Conservation (phyloP, 2,329 filamentous ascomycete genomes). For the Aspergillus ibericus region DNA sequence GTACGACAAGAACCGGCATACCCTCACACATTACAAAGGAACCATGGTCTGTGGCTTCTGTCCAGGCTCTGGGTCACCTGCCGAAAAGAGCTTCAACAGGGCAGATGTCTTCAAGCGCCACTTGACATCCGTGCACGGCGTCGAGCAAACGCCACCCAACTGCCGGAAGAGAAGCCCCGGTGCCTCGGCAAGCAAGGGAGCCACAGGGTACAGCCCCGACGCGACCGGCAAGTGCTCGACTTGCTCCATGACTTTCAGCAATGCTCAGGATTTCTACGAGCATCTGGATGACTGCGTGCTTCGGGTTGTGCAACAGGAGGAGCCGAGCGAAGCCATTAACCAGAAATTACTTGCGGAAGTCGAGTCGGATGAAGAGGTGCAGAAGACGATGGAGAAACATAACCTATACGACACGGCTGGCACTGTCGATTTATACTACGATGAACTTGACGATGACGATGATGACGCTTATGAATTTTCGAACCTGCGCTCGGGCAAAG, state of each 20-base stretch:
- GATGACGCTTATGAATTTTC: constrained; percentile 53
- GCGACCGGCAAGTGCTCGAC: constrained; percentile 88
- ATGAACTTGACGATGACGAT: constrained; percentile 58
- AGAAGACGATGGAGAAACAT: constrained; percentile 60
- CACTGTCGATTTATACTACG: constrained; percentile 50
- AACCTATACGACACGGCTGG: constrained; percentile 52
- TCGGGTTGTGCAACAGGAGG: constrained; percentile 61
- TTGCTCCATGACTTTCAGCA: constrained; percentile 79
- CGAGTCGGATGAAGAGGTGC: constrained; percentile 58
- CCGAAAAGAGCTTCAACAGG: constrained; percentile 93
- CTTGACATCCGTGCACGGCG: constrained; percentile 83
- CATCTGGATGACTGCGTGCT: constrained; percentile 76
- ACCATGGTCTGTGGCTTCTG: constrained; percentile 98
- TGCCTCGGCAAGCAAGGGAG: constrained; percentile 57
- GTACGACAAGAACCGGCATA: constrained; percentile 95
- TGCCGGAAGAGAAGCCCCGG: constrained; percentile 71
- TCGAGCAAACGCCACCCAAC: constrained; percentile 91
- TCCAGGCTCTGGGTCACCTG: constrained; percentile 80
- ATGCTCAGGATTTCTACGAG: constrained; percentile 95
- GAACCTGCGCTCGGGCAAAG: constrained; percentile 48
- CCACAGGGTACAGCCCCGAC: constrained; percentile 70
- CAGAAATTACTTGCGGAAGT: constrained; percentile 58
- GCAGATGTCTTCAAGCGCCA: constrained; percentile 96
- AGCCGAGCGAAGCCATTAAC: constrained; percentile 59
- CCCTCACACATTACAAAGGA: constrained; percentile 92